Base-by-base conservation (phyloP, 2,329 filamentous ascomycete genomes). In the Arthrobotrys conoides region DNA sequence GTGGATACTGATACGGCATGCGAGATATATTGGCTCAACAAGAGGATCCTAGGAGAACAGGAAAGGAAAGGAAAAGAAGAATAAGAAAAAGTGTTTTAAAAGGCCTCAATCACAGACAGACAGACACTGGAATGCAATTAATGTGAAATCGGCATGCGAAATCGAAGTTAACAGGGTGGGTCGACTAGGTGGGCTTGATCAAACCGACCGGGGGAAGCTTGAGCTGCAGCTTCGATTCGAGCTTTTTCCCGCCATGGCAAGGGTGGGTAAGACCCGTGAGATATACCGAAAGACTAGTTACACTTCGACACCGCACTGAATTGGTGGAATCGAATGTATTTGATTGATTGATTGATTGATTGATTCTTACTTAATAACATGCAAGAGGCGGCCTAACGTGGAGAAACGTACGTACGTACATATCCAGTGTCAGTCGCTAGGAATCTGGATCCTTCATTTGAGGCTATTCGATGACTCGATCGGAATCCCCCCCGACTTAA, bases 401-500 rank as follows among this genome's bases (percentile, higher is more conserved):
- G 14, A 10, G 36, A 41, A 44, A 16, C 3, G 38, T 22, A 1
- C 18, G 44, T 71, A 44, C 27, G n/a, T 24, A 20, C 14, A 69
- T 30, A 8, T 8, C 3, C 27, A 30, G 27, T 14, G 2, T 41
- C 16, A n/a, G 14, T 16, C 22, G 3, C 16, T 12, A 5, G 18
- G 18, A 14, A n/a, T 59, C 30, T n/a, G 53, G n/a, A 59, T 59
- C 30, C 30, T 59, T 30, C 53, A 59, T 22, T 59, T 59, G 53
- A 59, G 53, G 53, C 53, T 59, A 22, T 59, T 59, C 53, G 53
- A 59, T 59, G 53, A 59, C 53, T 59, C 53, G 30, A 41, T 18
- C 9, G n/a, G n/a, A n/a, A n/a, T n/a, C 33, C 24, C 53, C 16
- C 14, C 6, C 16, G 18, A 53, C n/a, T 22, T 38, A 24, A n/a